These are phyloP conservation scores for Triticum timopheevii DNA, from an alignment of 176 grass and related monocot species.

Conservation along the genomic window DNA sequence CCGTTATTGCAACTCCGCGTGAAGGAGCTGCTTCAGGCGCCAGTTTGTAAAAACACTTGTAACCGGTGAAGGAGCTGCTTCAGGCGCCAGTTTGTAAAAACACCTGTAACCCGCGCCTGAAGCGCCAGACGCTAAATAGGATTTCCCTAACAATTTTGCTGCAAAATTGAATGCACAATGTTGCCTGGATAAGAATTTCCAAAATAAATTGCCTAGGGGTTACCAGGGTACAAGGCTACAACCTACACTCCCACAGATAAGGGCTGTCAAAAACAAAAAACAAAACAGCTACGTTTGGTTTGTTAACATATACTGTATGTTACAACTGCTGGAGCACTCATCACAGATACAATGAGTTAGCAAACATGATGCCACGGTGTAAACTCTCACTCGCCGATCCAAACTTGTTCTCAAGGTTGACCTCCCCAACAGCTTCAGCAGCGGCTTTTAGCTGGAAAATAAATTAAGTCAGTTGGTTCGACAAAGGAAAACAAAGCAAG, in stretches of 20 bases:
- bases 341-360: slow-evolving; percentile 93
- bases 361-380: slow-evolving; percentile 94
- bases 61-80: too few species aligned
- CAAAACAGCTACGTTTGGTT: neutral
- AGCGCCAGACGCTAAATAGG: too few species aligned
- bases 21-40: too few species aligned
- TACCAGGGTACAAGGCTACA: slow-evolving; percentile 8
- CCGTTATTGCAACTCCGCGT: too few species aligned
- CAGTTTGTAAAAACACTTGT: too few species aligned
- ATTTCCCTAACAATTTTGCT: too few species aligned
- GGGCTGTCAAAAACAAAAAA: slow-evolving; percentile 23
- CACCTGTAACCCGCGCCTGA: too few species aligned
- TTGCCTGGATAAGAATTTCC: too few species aligned
- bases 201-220: neutral
- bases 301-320: neutral
- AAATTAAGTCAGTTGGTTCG: slow-evolving; percentile 8
- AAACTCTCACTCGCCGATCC: slow-evolving; percentile 69
- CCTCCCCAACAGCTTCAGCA: slow-evolving; percentile 77
- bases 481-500: neutral
- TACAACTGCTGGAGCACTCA: slow-evolving; percentile 13
- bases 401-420: slow-evolving; percentile 72
- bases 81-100: too few species aligned
- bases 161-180: too few species aligned
- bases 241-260: slow-evolving; percentile 12
- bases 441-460: slow-evolving; percentile 80